Percentiles rank a stretch among this genome's conserved stretches.
Evolutionary conservation across 2,329 filamentous ascomycete species (phyloP).

Genomic region (Elsinoe perseae): DNA sequence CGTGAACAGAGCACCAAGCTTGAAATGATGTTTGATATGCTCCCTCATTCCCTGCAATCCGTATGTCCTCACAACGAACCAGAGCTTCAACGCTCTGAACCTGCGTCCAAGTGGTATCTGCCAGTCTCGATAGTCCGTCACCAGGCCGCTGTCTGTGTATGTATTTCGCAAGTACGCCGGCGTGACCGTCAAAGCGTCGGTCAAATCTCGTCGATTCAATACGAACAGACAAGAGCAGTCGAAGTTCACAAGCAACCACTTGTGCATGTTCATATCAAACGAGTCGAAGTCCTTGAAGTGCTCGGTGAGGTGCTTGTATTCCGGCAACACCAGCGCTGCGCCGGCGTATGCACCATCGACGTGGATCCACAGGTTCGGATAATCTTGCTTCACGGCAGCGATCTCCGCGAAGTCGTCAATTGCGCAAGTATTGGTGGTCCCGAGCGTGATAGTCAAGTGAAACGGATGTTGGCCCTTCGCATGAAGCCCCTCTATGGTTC

Average conservation of each 20-base stretch:
- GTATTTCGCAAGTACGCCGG: constrained; percentile 76
- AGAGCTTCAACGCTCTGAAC: constrained; percentile 85
- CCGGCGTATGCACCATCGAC: constrained; percentile 91
- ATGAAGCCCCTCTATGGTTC: constrained; percentile 57
- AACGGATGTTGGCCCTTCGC: constrained; percentile 71
- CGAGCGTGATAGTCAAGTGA: constrained; percentile 74
- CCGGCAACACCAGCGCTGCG: constrained; percentile 70
- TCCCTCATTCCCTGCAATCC: constrained; percentile 66
- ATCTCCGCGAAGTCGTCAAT: constrained; percentile 73
- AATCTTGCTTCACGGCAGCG: constrained; percentile 46
- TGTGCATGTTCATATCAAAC: constrained; percentile 95
- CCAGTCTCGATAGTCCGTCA: constrained; percentile 96
- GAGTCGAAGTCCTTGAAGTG: constrained; percentile 66
- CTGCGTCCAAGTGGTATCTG: constrained; percentile 86
- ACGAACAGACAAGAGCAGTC: constrained; percentile 78
- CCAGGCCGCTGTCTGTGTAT: constrained; percentile 71
- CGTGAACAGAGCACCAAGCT: constrained; percentile 63
- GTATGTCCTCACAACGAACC: constrained; percentile 84
- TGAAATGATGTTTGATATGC: constrained; percentile 63
- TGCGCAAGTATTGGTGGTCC: constrained; percentile 82
- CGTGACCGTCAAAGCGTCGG: constrained; percentile 67
- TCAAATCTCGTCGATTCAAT: constrained; percentile 66
- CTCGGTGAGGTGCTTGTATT: constrained; percentile 62
- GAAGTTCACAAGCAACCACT: constrained; percentile 93
- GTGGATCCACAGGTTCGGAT: constrained; percentile 73